A percentile compares a stretch with the other conserved stretches of the same genome.
Evolutionary conservation across 2,329 filamentous ascomycete genomes (phyloP).

Genomic region (Colletotrichum shisoi): DNA sequence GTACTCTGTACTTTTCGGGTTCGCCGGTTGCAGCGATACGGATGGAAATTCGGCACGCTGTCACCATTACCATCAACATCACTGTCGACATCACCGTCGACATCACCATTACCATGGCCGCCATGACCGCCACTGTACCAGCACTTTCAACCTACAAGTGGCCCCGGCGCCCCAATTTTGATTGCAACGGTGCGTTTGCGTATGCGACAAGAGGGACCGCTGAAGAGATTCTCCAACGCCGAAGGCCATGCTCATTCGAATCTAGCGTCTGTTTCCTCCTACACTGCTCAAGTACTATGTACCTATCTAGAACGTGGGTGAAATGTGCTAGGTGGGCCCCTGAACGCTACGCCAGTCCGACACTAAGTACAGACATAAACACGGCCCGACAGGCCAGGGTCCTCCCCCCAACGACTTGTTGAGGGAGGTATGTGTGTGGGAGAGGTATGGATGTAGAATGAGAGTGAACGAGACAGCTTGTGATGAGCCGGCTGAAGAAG

Average conservation of each 20-base stretch:
- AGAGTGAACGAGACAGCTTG: too few relatives aligned
- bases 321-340: constrained; percentile 30
- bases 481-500: background rate
- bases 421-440: constrained; percentile 9
- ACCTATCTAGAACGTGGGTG: too few relatives aligned
- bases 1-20: constrained; percentile 17
- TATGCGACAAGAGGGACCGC: constrained; percentile 5
- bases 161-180: constrained; percentile 14
- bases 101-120: too few relatives aligned
- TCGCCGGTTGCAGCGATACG: constrained; percentile 19
- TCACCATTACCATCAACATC: background rate
- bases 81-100: too few relatives aligned
- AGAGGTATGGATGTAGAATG: background rate
- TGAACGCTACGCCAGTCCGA: constrained; percentile 9
- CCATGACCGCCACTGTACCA: background rate
- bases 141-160: constrained; percentile 16
- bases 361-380: constrained; percentile 1
- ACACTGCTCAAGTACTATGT: too few relatives aligned
- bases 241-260: constrained; percentile 11
- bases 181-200: background rate
- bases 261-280: constrained; percentile 25
- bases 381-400: constrained; percentile 21
- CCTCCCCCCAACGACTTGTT: background rate
- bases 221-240: constrained; percentile 11
- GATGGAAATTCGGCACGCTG: constrained; percentile 13